A percentile compares a stretch with the other conserved stretches of the same genome.
These are phyloP conservation scores for Sideroxylon spinosum DNA, from an alignment of 179 eudicot genomes.

Conservation along the genomic window DNA sequence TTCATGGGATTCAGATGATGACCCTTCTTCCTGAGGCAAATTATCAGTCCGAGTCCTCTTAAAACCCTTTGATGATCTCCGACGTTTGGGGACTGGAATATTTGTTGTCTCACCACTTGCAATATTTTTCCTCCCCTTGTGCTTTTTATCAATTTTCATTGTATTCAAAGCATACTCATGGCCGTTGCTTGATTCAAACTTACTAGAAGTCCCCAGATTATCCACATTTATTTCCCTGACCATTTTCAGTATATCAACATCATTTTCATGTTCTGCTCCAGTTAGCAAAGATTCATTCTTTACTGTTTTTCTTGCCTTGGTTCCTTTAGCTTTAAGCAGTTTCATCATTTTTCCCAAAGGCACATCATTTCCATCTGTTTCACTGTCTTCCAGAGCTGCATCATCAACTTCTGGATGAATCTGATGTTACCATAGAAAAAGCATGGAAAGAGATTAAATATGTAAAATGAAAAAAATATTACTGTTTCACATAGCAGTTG, in stretches of 20 bases:
- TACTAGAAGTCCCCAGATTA: slow-evolving; percentile 43
- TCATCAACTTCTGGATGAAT: slow-evolving; percentile 56
- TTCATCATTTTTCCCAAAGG: slow-evolving; percentile 82
- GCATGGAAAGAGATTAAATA: slow-evolving; percentile 14
- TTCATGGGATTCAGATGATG: slow-evolving; percentile 26
- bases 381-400: slow-evolving; percentile 62
- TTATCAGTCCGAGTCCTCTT: background rate
- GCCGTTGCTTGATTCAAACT: slow-evolving; percentile 57
- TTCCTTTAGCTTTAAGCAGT: slow-evolving; percentile 72
- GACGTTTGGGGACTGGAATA: slow-evolving; percentile 53
- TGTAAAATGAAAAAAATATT: background rate
- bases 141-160: slow-evolving; percentile 29
- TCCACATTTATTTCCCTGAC: slow-evolving; percentile 76
- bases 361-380: slow-evolving; percentile 73
- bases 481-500: slow-evolving; percentile 10
- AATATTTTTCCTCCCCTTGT: slow-evolving; percentile 43
- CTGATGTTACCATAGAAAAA: slow-evolving; percentile 34
- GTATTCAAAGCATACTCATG: slow-evolving; percentile 33
- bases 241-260: slow-evolving; percentile 59
- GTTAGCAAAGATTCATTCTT: slow-evolving; percentile 38
- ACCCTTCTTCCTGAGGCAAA: background rate
- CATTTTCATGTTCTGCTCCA: slow-evolving; percentile 41
- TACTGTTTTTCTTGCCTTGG: slow-evolving; percentile 52
- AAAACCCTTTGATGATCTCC: slow-evolving; percentile 38
- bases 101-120: slow-evolving; percentile 28